A percentile compares a stretch with the other conserved stretches of the same genome.
phyloP scores from a whole-genome alignment of 2,329 filamentous ascomycete genomes.

The Aspergillus fischeri region DNA sequence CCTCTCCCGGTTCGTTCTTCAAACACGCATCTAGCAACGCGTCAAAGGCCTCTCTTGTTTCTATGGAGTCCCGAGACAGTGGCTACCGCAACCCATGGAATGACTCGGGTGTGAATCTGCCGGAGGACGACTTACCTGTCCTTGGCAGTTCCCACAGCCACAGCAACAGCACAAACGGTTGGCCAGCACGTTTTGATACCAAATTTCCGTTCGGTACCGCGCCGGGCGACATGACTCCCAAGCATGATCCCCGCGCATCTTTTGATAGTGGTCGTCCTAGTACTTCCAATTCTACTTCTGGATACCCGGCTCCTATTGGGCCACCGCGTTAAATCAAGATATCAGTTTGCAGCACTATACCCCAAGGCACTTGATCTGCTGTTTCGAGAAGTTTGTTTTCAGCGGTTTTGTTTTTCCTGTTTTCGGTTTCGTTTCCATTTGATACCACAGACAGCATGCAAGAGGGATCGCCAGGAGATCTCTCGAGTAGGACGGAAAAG shows the following conservation, averaged over 20 bases:
- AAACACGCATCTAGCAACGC: conserved; percentile 84
- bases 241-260: conserved; percentile 77
- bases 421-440: conserved; percentile 37
- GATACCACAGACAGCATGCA: conserved; percentile 28
- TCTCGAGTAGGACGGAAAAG: conserved; percentile 1
- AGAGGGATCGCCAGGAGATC: conserved; percentile 5
- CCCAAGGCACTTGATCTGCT: conserved; percentile 30
- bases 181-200: conserved; percentile 54
- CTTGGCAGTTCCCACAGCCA: conserved; percentile 55
- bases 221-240: conserved; percentile 76
- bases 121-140: conserved; percentile 69
- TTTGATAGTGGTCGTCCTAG: conserved; percentile 88
- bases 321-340: conserved; percentile 73
- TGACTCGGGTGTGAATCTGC: conserved; percentile 90
- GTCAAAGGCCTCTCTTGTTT: conserved; percentile 92
- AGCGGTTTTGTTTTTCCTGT: conserved; percentile 36
- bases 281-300: conserved; percentile 94
- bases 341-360: conserved; percentile 45
- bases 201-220: conserved; percentile 61
- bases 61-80: conserved; percentile 91
- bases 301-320: conserved; percentile 90
- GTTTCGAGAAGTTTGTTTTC: conserved; percentile 15
- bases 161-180: conserved; percentile 54
- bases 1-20: conserved; percentile 82
- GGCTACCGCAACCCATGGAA: conserved; percentile 98